Percentiles rank a stretch among this genome's conserved stretches.
phyloP scores from a whole-genome alignment of 2,329 filamentous ascomycete genomes.

The Phaeosphaeria sp. region DNA sequence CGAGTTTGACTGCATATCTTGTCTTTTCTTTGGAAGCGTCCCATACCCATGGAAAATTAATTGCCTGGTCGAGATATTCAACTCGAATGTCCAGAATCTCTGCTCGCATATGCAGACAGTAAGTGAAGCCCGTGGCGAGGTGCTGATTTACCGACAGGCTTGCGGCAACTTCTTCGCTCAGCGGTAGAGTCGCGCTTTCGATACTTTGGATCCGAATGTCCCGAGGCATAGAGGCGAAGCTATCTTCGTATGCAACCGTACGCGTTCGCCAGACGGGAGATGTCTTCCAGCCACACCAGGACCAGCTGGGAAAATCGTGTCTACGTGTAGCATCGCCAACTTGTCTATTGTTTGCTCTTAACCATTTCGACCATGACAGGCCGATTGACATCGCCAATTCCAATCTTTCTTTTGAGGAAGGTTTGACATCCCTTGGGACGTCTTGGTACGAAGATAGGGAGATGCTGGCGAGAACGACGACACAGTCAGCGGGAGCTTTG shows the following conservation, averaged over 20 bases:
- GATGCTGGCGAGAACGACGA: no score
- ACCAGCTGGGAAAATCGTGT: slow-evolving; percentile 4
- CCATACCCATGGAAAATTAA: not conserved
- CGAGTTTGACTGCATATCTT: not conserved
- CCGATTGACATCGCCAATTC: not conserved
- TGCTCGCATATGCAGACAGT: not conserved
- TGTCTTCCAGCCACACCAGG: slow-evolving; percentile 2
- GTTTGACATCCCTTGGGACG: not conserved
- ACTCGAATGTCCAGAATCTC: not conserved
- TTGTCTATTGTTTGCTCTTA: not conserved
- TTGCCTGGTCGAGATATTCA: not conserved
- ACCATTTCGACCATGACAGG: not conserved
- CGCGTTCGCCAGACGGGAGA: not conserved
- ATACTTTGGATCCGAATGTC: not conserved
- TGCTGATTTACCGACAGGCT: not conserved
- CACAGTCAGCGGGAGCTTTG: no score
- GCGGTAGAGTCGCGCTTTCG: not conserved
- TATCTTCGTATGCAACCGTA: not conserved
- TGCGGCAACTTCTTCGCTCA: not conserved
- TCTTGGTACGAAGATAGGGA: not conserved
- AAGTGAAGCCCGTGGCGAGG: not conserved
- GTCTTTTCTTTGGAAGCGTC: not conserved
- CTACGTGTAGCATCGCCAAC: not conserved
- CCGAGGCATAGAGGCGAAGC: not conserved
- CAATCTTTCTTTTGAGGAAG: not conserved